These are phyloP conservation scores for Aspergillus nidulans DNA, from an alignment of 495 filamentous ascomycete genomes.

Conservation along the genomic window DNA sequence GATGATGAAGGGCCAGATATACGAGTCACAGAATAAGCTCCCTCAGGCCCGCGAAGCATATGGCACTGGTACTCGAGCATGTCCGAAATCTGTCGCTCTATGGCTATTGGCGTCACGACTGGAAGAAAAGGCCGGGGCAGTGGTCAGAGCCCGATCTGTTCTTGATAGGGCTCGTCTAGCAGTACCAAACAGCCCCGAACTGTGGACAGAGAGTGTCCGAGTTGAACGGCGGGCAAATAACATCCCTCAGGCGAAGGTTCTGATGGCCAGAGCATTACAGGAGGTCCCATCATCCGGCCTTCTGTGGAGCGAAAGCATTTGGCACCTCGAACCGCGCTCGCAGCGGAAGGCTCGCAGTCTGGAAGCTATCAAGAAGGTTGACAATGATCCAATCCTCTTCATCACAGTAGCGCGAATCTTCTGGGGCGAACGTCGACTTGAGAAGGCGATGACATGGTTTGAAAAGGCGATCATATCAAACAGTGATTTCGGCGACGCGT, in stretches of 20 bases:
- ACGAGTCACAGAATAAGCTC: constrained; percentile 70
- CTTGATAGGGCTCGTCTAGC: constrained; percentile 87
- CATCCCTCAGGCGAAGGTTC: constrained; percentile 71
- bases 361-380: constrained; percentile 94
- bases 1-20: constrained; percentile 99
- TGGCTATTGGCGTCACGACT: constrained; percentile 85
- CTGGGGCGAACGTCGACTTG: constrained; percentile 74
- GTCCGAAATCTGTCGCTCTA: constrained; percentile 74
- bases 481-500: constrained; percentile 82
- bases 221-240: constrained; percentile 90
- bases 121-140: constrained; percentile 77
- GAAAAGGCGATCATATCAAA: constrained; percentile 88
- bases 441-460: constrained; percentile 94
- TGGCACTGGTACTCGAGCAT: constrained; percentile 80
- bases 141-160: constrained; percentile 86
- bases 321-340: constrained; percentile 85
- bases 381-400: constrained; percentile 84
- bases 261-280: constrained; percentile 90
- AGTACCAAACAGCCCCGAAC: constrained; percentile 73
- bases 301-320: constrained; percentile 90
- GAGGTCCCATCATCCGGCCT: constrained; percentile 86
- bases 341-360: constrained; percentile 85
- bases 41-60: constrained; percentile 90
- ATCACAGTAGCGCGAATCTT: constrained; percentile 72
- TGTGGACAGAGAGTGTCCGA: constrained; percentile 89